Base-by-base conservation (phyloP, 208 protist species). In the Endotrypanum monterogeii region DNA sequence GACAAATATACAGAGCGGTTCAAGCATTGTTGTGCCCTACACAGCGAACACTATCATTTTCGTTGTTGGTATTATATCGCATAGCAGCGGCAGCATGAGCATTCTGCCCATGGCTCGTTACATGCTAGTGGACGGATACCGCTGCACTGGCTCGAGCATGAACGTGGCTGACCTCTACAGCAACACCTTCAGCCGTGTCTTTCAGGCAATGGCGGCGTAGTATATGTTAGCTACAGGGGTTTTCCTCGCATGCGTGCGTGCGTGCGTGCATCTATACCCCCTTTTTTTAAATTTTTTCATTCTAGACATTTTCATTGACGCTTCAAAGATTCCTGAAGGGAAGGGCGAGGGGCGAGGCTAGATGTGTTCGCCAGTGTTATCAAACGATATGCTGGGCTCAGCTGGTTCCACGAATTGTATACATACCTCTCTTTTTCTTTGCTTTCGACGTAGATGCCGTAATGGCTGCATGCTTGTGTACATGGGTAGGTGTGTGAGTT, bases 41-140 rank as follows among this genome's bases (percentile, higher is more conserved):
- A 32, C 37, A 14, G 12, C 41, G 28, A 71, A 79, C 60, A 71
- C 75, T 18, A 71, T 79, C 23, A 32, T 79, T 3, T 71, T 74
- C 28, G 75, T 79, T 50, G 74, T 69, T 2, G 75, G 75, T 44
- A 57, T 67, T 39, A 66, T 79, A 2, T 57, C 60, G 23, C 70
- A 66, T 54, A 30, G 11, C n/a, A 70, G 32, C 20, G 54, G 28
- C n/a, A 61, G 0, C 1, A 55, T 30, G 44, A 79, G 74, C 68
- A 66, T 79, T 18, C 25, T 79, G 28, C 75, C 75, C 14, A 73
- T 79, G 75, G 62, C 54, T 48, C 67, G 61, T 9, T 79, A 63
- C 25, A 74, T 79, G 68, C 70, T 79, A 4, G 68, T 70, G 41
- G 51, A 74, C 50, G 52, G 41, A 16, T 73, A 74, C 44, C 75